Evolutionary conservation across 75 land plant species (phyloP), one percentile per base, ranked within the genome.

Genomic region (Azolla pinnata): DNA sequence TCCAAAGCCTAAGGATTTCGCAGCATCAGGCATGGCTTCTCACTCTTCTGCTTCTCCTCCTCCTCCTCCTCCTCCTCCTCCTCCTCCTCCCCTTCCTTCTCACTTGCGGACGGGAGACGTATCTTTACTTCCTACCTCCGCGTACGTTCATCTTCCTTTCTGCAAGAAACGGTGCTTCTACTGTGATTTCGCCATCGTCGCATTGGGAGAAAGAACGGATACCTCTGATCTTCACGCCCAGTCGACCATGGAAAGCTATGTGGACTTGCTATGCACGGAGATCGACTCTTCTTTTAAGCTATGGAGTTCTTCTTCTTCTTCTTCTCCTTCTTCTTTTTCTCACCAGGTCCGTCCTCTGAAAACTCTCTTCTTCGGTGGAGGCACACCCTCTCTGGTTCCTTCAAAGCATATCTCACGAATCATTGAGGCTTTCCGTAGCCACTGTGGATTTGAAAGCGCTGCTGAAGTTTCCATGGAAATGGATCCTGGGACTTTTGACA

Each of bases 121-220:
- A n/a, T n/a, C n/a, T n/a, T n/a, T n/a, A n/a, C 75, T 68, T 31
- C 82, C 95, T 8, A 61, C 83, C 18, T 81, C 97, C 5, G 88
- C 79, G 4, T 92, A 92, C 72, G 45, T 92, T 47, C 97, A 92
- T 71, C 88, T 92, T 31, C 97, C 97, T 31, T 92, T 92, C 79
- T 92, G 97, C 66, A 68, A 82, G 29, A 79, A 75, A 31, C 89
- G 97, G 44, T 92, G 97, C 77, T 84, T 84, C 60, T 92, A 92
- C 83, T 92, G 97, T 60, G 97, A 92, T 47, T 92, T 92, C 78
- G 81, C 97, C 9, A 79, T 92, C 57, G 77, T 92, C 56, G 95
- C 95, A 24, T 75, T 92, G 16, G 97, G 97, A n/a, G 67, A 75
- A 16, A 57, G 83, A 16, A 61, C 74, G 7, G 44, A 34, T 33